A percentile compares a stretch with the other conserved stretches of the same genome.
Conservation (phyloP, 768 basidiomycete species). For the Amanita inopinata region DNA sequence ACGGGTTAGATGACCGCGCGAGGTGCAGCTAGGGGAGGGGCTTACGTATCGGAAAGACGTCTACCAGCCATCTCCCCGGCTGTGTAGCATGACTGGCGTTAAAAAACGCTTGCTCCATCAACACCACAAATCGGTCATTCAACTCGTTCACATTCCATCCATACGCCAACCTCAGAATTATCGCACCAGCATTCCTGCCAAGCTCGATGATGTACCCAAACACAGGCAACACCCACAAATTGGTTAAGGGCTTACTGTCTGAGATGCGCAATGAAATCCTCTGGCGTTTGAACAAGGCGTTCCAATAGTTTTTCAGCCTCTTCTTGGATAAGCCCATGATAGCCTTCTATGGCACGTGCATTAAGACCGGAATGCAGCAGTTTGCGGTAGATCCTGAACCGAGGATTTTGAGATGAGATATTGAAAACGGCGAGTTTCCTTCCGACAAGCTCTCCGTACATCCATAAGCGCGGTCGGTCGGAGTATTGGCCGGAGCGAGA, state of each 20-base stretch:
- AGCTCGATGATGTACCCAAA: neutral
- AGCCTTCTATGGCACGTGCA: conserved; percentile 21
- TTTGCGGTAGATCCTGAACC: conserved; percentile 25
- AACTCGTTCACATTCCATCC: conserved; percentile 26
- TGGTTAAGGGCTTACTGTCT: conserved; percentile 19
- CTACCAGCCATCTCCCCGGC: conserved; percentile 29
- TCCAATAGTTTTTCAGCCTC: conserved; percentile 23
- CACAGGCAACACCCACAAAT: conserved; percentile 4
- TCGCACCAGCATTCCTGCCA: conserved; percentile 22
- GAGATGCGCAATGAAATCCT: conserved; percentile 19
- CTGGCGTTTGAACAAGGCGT: conserved; percentile 19
- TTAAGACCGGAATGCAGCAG: conserved; percentile 29
- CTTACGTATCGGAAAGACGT: conserved; percentile 29
- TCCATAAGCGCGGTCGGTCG: conserved; percentile 28
- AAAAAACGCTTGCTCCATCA: conserved; percentile 21
- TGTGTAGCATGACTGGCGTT: conserved; percentile 15
- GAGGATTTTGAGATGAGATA: conserved; percentile 20
- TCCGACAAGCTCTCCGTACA: conserved; percentile 24
- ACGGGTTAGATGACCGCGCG: too few relatives aligned
- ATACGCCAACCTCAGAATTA: conserved; percentile 28
- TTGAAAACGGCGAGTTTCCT: conserved; percentile 21
- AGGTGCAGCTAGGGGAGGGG: too few relatives aligned
- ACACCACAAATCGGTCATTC: conserved; percentile 22
- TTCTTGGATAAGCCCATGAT: conserved; percentile 19
- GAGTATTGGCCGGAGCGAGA: conserved; percentile 37